These are phyloP conservation scores for Rhizopogon vesiculosus DNA, from an alignment of 768 basidiomycete species.

Conservation along the genomic window DNA sequence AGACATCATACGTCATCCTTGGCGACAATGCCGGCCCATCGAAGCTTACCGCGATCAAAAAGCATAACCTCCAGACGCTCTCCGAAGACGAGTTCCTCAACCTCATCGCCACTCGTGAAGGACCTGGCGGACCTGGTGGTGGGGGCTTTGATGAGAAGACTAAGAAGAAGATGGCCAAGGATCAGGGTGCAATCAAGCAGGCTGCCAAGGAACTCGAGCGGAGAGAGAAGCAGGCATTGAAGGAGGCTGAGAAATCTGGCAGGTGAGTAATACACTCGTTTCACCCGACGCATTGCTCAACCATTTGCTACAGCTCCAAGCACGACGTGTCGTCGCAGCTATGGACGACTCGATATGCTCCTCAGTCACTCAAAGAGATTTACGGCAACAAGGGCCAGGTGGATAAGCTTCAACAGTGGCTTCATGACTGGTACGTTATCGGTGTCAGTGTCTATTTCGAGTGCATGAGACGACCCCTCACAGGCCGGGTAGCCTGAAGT, in stretches of 20 bases:
- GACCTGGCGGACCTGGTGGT: conserved; percentile 32
- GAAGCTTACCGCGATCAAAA: conserved; percentile 85
- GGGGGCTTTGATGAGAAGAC: conserved; percentile 69
- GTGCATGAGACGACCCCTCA: not conserved
- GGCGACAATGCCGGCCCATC: conserved; percentile 85
- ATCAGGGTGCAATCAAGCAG: conserved; percentile 66
- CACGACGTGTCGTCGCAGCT: conserved; percentile 59
- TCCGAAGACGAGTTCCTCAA: conserved; percentile 85
- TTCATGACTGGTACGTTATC: conserved; percentile 74
- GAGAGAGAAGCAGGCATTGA: conserved; percentile 54
- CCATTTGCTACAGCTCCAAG: conserved; percentile 20
- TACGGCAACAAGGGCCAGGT: conserved; percentile 94
- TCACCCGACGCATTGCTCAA: not conserved
- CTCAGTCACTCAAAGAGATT: conserved; percentile 79
- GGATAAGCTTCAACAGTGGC: conserved; percentile 85
- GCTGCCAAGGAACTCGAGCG: conserved; percentile 77
- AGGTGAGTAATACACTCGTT: conserved; percentile 9
- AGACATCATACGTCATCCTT: conserved; percentile 85
- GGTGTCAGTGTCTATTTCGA: not conserved
- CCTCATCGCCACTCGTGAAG: conserved; percentile 72
- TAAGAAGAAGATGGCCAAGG: conserved; percentile 75
- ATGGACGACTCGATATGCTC: conserved; percentile 96
- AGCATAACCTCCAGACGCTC: conserved; percentile 69
- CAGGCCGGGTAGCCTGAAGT: conserved; percentile 73
- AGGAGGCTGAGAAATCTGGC: conserved; percentile 17